Evolutionary conservation across 495 filamentous ascomycete genomes (phyloP).

Genomic region (Neurospora africana): DNA sequence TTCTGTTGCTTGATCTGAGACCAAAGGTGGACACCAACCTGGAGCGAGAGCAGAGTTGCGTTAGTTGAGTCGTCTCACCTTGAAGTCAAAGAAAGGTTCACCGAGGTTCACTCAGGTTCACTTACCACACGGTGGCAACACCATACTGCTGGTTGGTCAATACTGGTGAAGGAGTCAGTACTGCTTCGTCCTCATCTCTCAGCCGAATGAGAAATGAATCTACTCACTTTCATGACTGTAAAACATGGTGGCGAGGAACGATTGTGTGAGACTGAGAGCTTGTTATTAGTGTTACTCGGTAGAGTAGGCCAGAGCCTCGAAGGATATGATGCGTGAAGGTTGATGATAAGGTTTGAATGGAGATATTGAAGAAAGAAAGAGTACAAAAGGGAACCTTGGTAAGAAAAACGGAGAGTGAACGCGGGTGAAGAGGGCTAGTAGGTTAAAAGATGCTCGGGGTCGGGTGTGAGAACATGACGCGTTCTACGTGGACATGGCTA

Average conservation of each 20-base stretch:
- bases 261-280: not conserved
- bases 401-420: not conserved
- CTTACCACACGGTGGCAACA: constrained; percentile 89
- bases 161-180: constrained; percentile 41
- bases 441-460: not conserved
- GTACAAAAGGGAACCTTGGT: not conserved
- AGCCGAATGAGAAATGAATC: constrained; percentile 1
- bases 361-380: not conserved
- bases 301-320: not conserved
- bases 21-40: constrained; percentile 91
- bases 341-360: not conserved
- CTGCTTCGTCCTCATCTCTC: not conserved
- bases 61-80: not conserved
- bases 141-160: constrained; percentile 82
- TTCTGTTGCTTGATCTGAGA: constrained; percentile 53
- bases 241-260: constrained; percentile 50
- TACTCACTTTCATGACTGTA: constrained; percentile 81
- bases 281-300: not conserved
- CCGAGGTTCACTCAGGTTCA: not conserved
- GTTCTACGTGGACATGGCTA: not conserved
- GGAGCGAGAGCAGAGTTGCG: not conserved
- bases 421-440: not conserved
- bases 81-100: not conserved
- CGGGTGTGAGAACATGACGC: not conserved
- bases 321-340: not conserved